These are phyloP conservation scores for Talaromyces sp. DNA, from an alignment of 2,329 filamentous ascomycete species.

Conservation along the genomic window DNA sequence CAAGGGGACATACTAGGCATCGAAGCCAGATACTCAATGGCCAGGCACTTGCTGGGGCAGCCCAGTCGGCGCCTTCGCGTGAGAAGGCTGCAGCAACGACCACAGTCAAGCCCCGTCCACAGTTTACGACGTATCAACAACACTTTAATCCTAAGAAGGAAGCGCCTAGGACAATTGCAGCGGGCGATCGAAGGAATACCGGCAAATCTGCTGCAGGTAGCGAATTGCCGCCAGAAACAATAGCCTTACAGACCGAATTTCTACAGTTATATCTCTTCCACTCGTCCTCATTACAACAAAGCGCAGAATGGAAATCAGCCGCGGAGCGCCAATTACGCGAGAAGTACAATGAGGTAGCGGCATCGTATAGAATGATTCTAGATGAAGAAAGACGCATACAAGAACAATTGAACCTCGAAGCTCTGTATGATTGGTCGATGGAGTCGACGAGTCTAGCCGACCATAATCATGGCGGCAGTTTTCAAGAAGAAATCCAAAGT, in stretches of 20 bases:
- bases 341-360: constrained; percentile 37
- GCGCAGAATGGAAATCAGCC: constrained; percentile 33
- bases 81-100: background rate
- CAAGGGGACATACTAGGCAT: constrained; percentile 35
- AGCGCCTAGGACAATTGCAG: constrained; percentile 25
- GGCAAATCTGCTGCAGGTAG: constrained; percentile 14
- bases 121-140: constrained; percentile 41
- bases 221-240: constrained; percentile 36
- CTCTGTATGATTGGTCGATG: constrained; percentile 35
- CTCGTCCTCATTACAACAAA: constrained; percentile 30
- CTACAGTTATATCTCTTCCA: constrained; percentile 45
- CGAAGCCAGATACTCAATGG: constrained; percentile 35
- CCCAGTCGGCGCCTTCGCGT: constrained; percentile 4
- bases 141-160: constrained; percentile 41
- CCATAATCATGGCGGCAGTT: constrained; percentile 30
- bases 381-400: constrained; percentile 36
- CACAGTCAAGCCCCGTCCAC: constrained; percentile 28
- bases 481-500: constrained; percentile 39
- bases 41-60: constrained; percentile 13
- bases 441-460: constrained; percentile 28
- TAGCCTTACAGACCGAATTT: constrained; percentile 43
- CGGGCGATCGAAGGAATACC: constrained; percentile 20
- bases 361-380: constrained; percentile 34
- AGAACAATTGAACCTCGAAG: constrained; percentile 36
- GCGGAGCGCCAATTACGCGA: constrained; percentile 33